Percentiles rank a stretch among this genome's conserved stretches.
phyloP scores from a whole-genome alignment of 768 basidiomycete species.

The Agaricus sinodeliciosus region DNA sequence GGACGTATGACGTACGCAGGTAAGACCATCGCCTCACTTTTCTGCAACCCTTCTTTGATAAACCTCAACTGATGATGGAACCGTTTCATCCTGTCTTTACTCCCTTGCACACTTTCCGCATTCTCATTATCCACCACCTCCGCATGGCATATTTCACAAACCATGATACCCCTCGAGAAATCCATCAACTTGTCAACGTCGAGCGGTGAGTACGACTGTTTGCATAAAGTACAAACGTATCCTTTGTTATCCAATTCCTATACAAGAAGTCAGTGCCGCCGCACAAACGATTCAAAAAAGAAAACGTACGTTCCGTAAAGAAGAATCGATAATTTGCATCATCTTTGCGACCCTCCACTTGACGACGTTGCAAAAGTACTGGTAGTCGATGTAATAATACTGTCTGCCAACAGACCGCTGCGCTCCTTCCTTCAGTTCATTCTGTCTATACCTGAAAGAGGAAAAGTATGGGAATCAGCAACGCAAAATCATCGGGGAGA shows the following conservation, averaged over 20 bases:
- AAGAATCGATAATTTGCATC: slow-evolving; percentile 84
- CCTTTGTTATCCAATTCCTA: slow-evolving; percentile 97
- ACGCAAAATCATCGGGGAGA: background rate
- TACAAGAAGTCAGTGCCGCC: background rate
- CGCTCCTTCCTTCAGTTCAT: slow-evolving; percentile 86
- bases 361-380: slow-evolving; percentile 93
- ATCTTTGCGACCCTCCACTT: slow-evolving; percentile 96
- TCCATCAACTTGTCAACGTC: slow-evolving; percentile 85
- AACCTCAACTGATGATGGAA: slow-evolving; percentile 90
- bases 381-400: slow-evolving; percentile 96
- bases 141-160: slow-evolving; percentile 83
- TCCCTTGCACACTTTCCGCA: slow-evolving; percentile 74
- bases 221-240: slow-evolving; percentile 92
- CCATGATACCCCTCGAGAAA: slow-evolving; percentile 52
- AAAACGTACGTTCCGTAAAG: slow-evolving; percentile 72
- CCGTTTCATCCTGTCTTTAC: slow-evolving; percentile 92
- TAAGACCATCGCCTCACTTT: slow-evolving; percentile 81
- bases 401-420: slow-evolving; percentile 82
- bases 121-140: slow-evolving; percentile 92
- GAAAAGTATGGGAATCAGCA: background rate
- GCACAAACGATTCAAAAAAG: background rate
- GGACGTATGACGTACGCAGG: slow-evolving; percentile 54
- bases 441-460: slow-evolving; percentile 69
- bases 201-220: slow-evolving; percentile 75
- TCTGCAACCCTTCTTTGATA: slow-evolving; percentile 81